Percentiles rank a stretch among this genome's conserved stretches.
Evolutionary conservation across 495 filamentous ascomycete species (phyloP).

Genomic region (Aspergillus homomorphus): DNA sequence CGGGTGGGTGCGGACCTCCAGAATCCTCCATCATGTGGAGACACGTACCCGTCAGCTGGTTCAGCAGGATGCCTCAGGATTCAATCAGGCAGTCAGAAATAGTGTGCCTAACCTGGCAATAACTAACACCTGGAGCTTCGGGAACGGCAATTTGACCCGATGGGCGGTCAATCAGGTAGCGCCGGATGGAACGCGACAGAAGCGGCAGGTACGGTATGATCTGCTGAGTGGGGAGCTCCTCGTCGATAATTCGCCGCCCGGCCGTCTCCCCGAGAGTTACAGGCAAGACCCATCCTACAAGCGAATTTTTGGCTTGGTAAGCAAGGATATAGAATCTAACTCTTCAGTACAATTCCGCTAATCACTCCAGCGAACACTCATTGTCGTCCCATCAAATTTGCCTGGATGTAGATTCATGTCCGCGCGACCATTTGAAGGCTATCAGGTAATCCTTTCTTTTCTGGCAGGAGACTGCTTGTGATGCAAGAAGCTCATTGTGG

Average conservation of each 20-base stretch:
- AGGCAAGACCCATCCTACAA: conserved; percentile 34
- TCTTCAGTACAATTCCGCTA: neutral
- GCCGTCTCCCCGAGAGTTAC: conserved; percentile 46
- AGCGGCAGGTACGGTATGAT: conserved; percentile 10
- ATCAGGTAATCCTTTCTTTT: conserved; percentile 13
- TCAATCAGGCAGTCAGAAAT: conserved; percentile 16
- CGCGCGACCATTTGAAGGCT: conserved; percentile 22
- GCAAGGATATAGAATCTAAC: neutral
- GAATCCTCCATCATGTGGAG: conserved; percentile 12
- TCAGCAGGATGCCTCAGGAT: conserved; percentile 2
- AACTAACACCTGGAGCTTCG: conserved; percentile 5
- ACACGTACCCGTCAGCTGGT: conserved; percentile 6
- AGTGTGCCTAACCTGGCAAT: conserved; percentile 8
- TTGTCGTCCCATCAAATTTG: conserved; percentile 41
- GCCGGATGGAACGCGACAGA: neutral
- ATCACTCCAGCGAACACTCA: conserved; percentile 18
- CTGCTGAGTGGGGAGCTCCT: conserved; percentile 20
- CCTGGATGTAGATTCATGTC: conserved; percentile 43
- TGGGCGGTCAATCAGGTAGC: conserved; percentile 10
- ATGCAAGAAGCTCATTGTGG: neutral
- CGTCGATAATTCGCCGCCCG: conserved; percentile 14
- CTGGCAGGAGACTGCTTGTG: neutral
- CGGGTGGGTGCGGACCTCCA: conserved; percentile 3
- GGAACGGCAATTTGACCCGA: neutral
- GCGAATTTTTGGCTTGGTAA: conserved; percentile 39